These are phyloP conservation scores for Aspergillus saccharolyticus DNA, from an alignment of 495 filamentous ascomycete genomes.

Conservation along the genomic window DNA sequence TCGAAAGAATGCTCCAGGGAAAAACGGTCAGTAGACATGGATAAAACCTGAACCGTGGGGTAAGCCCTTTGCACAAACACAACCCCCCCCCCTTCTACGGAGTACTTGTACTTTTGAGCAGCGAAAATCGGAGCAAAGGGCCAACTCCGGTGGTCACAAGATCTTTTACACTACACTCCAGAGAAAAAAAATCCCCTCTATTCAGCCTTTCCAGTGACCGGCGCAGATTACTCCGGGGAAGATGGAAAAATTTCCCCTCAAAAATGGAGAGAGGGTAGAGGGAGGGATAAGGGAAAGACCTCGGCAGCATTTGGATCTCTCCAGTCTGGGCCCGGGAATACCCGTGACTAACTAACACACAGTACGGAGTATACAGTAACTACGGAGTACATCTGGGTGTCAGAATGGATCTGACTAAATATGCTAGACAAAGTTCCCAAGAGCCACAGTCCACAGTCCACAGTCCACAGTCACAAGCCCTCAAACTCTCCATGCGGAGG, in stretches of 20 bases:
- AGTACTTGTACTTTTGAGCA: too few relatives aligned
- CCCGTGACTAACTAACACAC: conserved; percentile 17
- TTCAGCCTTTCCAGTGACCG: too few relatives aligned
- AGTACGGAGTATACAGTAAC: too few relatives aligned
- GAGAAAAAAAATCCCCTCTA: too few relatives aligned
- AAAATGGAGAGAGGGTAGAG: background rate
- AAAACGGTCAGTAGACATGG: conserved; percentile 10
- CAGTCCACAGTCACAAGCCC: conserved; percentile 8
- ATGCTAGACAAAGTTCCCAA: background rate
- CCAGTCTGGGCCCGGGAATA: conserved; percentile 24
- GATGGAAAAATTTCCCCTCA: too few relatives aligned
- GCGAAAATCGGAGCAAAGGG: background rate
- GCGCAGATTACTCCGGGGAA: background rate
- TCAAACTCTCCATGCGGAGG: background rate
- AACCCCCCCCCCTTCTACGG: background rate
- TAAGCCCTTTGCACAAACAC: background rate
- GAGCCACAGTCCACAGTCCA: too few relatives aligned
- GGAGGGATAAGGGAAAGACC: conserved; percentile 11
- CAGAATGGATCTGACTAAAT: background rate
- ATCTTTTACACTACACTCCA: too few relatives aligned
- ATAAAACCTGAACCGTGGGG: conserved; percentile 13
- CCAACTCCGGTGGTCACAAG: background rate
- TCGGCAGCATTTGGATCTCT: conserved; percentile 25
- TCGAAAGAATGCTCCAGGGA: background rate
- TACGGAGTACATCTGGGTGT: too few relatives aligned